Evolutionary conservation across 2,329 filamentous ascomycete species (phyloP).

Genomic region (Fusarium buxicola): DNA sequence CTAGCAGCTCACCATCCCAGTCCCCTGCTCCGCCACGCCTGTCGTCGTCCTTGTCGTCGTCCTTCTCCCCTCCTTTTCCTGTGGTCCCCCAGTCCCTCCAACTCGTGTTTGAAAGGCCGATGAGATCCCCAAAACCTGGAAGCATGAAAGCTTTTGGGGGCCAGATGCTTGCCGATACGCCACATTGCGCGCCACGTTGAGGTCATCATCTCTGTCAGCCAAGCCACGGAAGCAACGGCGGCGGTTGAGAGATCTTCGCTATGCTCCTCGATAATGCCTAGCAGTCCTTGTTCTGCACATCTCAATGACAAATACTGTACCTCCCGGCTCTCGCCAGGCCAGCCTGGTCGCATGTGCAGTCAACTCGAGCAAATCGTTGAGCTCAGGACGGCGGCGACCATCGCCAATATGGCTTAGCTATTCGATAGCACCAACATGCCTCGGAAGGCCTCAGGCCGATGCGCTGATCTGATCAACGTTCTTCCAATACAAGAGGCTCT

Average conservation of each 20-base stretch:
- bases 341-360: conserved; percentile 8
- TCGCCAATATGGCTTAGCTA: conserved; percentile 19
- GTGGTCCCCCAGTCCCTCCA: conserved; percentile 18
- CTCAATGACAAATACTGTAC: conserved; percentile 12
- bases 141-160: conserved; percentile 12
- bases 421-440: conserved; percentile 14
- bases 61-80: conserved; percentile 13
- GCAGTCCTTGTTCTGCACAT: conserved; percentile 12
- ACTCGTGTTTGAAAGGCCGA: conserved; percentile 29
- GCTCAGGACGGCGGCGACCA: conserved; percentile 5
- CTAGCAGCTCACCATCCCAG: conserved; percentile 28
- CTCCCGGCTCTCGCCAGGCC: conserved; percentile 4
- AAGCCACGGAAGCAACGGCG: conserved; percentile 31
- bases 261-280: conserved; percentile 4
- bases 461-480: conserved; percentile 30
- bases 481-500: conserved; percentile 25
- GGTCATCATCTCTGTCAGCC: conserved; percentile 26
- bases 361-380: background rate
- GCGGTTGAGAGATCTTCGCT: conserved; percentile 1
- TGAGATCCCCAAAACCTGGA: conserved; percentile 25
- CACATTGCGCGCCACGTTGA: conserved; percentile 40
- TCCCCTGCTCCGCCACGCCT: conserved; percentile 36
- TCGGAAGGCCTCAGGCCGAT: conserved; percentile 17
- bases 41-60: conserved; percentile 34
- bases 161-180: conserved; percentile 27